Conservation (phyloP, 1,284 basidiomycete species). For the Puccinia polysora region DNA sequence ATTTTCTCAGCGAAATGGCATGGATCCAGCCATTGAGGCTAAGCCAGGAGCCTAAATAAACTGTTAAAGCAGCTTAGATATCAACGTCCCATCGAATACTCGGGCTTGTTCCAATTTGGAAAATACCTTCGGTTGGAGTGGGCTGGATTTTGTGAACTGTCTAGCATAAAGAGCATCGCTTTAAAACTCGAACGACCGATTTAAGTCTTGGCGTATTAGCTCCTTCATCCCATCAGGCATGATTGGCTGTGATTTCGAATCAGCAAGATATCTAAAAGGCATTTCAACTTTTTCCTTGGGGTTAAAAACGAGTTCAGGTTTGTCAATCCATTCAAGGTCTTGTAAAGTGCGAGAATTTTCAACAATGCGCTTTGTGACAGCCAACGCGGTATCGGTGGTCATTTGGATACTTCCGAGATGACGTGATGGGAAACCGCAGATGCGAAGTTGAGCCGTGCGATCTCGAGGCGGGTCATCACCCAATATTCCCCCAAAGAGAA, state of each 20-base stretch:
- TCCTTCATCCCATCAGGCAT: slow-evolving; percentile 83
- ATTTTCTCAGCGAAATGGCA: too few relatives aligned
- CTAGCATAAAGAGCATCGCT: too few relatives aligned
- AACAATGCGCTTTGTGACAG: slow-evolving; percentile 82
- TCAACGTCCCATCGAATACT: too few relatives aligned
- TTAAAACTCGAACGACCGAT: slow-evolving; percentile 38
- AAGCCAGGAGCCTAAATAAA: too few relatives aligned
- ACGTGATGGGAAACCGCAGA: slow-evolving; percentile 75
- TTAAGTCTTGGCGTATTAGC: slow-evolving; percentile 57
- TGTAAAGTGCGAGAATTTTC: slow-evolving; percentile 57
- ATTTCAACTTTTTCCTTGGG: slow-evolving; percentile 81
- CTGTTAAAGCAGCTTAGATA: too few relatives aligned
- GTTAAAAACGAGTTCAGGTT: slow-evolving; percentile 80
- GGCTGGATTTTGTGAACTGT: too few relatives aligned
- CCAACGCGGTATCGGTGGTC: slow-evolving; percentile 96
- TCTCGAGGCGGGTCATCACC: slow-evolving; percentile 88
- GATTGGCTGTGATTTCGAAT: slow-evolving; percentile 59
- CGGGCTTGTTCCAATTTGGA: too few relatives aligned
- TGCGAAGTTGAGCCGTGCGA: slow-evolving; percentile 74
- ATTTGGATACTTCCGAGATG: slow-evolving; percentile 79
- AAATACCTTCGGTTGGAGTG: too few relatives aligned
- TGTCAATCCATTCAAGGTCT: slow-evolving; percentile 56
- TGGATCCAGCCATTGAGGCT: too few relatives aligned
- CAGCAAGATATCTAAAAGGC: slow-evolving; percentile 71
- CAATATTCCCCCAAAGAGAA: slow-evolving; percentile 53